phyloP scores from a whole-genome alignment of 306 rosid species.

The Ormosia semicastrata region DNA sequence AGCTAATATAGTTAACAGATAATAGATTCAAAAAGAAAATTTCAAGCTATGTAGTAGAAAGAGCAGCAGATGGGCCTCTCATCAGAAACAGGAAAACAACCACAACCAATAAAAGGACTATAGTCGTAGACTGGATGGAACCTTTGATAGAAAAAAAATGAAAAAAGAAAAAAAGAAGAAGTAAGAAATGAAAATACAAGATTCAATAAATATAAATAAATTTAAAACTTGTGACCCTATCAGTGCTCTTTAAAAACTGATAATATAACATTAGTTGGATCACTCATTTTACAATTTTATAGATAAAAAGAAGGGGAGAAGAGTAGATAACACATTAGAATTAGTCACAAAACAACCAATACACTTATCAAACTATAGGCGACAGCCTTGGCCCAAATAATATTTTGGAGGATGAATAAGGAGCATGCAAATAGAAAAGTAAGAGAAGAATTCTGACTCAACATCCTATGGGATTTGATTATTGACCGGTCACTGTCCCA shows the following conservation, averaged over 20 bases:
- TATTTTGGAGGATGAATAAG: no score
- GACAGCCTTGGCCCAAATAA: not conserved
- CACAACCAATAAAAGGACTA: not conserved
- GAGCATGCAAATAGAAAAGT: slow-evolving; percentile 1
- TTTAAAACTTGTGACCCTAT: not conserved
- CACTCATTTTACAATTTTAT: not conserved
- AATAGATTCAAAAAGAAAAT: not conserved
- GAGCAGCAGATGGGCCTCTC: not conserved
- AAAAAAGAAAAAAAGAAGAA: not conserved
- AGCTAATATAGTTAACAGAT: not conserved
- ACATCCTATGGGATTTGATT: not conserved
- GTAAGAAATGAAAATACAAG: not conserved
- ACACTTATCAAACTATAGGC: slow-evolving; percentile 1
- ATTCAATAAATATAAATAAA: not conserved
- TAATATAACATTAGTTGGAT: not conserved
- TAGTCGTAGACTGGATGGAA: not conserved
- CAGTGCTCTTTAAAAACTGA: not conserved
- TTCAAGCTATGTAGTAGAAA: not conserved
- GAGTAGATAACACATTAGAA: not conserved
- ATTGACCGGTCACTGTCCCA: not conserved
- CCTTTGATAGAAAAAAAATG: no score
- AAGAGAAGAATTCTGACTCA: not conserved
- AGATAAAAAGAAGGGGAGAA: not conserved
- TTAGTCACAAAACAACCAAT: not conserved
- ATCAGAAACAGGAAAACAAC: not conserved